Evolutionary conservation across 305 asterid genomes (phyloP), one percentile per base, ranked within the genome.

Genomic region (Ilex paraguariensis): DNA sequence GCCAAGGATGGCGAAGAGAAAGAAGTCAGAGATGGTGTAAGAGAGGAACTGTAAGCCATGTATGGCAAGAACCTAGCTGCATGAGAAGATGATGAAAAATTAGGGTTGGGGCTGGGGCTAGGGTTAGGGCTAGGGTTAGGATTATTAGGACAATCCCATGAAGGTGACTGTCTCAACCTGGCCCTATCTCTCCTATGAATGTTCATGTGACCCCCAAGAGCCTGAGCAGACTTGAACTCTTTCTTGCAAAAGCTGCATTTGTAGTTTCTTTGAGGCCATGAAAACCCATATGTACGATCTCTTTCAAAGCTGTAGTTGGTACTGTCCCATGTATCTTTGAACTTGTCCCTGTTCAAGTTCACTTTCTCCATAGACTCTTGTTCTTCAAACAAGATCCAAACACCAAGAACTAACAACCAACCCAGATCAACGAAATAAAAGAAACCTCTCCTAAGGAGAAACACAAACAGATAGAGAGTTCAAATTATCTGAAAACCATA

Each of bases 121-220:
- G 89, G 85, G 77, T 70, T 79, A 57, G 82, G 72, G 11, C 75
- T 82, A 61, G 74, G 75, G 49, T 84, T 83, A 30, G 74, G 84
- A 69, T 84, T 87, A 13, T 73, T 67, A 31, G 66, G 73, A 48
- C 56, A 66, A 28, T 63, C 62, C 54, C 12, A 36, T 67, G 63
- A 65, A 7, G 72, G 56, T 17, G 91, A 57, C 56, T 77, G 86
- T 33, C 82, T 63, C 59, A 88, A 68, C 21, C 87, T 70, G 0
- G 96, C 96, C 21, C 91, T 54, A 53, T 88, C 96, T 12, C 87
- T 75, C 46, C 96, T 73, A 75, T 88, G 96, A 32, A 85, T 88
- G 67, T 88, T 88, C 96, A 88, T 88, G 71, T 87, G 95, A 48
- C 95, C 96, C n/a, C 96, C 96, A 15, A 88, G 86, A 3, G 94